A percentile compares a stretch with the other conserved stretches of the same genome.
phyloP scores from a whole-genome alignment of 2,329 filamentous ascomycete genomes.

The Ilyonectria mors-panacis region DNA sequence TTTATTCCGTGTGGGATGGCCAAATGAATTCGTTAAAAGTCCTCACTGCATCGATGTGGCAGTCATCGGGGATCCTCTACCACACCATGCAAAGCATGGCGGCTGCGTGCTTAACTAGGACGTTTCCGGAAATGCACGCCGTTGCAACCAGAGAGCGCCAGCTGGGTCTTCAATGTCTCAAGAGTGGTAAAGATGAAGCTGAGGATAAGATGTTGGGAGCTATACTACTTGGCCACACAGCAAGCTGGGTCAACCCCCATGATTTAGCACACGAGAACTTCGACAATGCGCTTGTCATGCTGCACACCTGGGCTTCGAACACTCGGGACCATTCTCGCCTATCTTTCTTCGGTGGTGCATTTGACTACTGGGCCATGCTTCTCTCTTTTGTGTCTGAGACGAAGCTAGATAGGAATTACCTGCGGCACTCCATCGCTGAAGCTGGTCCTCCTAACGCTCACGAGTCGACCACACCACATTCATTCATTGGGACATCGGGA shows the following conservation, averaged over 20 bases:
- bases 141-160: background rate
- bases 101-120: background rate
- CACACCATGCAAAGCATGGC: slow-evolving; percentile 3
- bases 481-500: too few relatives aligned
- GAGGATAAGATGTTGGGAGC: background rate
- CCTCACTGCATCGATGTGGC: background rate
- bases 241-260: background rate
- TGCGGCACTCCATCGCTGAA: too few relatives aligned
- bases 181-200: background rate
- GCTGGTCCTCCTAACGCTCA: too few relatives aligned
- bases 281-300: background rate
- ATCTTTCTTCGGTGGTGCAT: background rate
- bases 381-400: background rate
- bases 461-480: too few relatives aligned
- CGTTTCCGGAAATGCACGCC: background rate
- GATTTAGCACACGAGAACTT: background rate
- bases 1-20: too few relatives aligned
- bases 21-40: background rate
- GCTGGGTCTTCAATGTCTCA: background rate
- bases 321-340: background rate
- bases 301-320: background rate
- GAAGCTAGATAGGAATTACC: too few relatives aligned
- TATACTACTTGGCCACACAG: background rate
- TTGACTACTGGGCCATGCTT: background rate
- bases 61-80: background rate